Base-by-base conservation (phyloP, 2,329 filamentous ascomycete genomes). In the Bipolaris gigantea region DNA sequence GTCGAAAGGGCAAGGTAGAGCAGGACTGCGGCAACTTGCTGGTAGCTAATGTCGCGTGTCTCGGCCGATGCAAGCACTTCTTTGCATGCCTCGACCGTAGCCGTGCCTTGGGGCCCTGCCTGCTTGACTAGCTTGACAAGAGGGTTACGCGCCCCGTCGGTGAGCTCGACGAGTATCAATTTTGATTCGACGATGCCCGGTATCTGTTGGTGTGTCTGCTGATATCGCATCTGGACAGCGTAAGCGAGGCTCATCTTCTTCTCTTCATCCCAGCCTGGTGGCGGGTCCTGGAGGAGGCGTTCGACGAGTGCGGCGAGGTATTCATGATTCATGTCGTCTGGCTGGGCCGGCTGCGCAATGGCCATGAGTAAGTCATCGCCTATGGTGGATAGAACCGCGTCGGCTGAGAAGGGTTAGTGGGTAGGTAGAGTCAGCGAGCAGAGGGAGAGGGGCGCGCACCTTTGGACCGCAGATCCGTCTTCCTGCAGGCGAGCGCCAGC, bases 401-500 rank as follows among this genome's bases (percentile, higher is more conserved):
- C 92, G 63, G 92, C 93, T 97, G 65, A 47, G 54, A 30, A 9
- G 16, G 10, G 54, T 70, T 55, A 71, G 63, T 40, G 52, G 39
- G 50, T 60, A 41, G 39, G 50, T 60, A 41, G 13, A 56, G 32
- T 33, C 15, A 36, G 23, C 35, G 34, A 43, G 32, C 39, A 23
- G 38, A 23, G 19, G 5, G n/a, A 21, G 36, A 4, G 33, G 27
- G 10, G 44, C 78, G 69, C 78, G 69, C 76, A 96, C 93, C 93
- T 85, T 97, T 97, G 5, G 88, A 88, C 69, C 91, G 90, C 48
- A 99, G 78, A 72, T 97, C 92, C 53, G 86, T 78, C 65, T 90
- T 91, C 36, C 84, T 95, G 75, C 96, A 96, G 4, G 93, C 91
- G 53, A 97, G 80, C 45, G 91, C 90, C 60, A 99, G 82, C 57